Base-by-base conservation (phyloP, 2,329 filamentous ascomycete genomes). In the Cordyceps sp. region DNA sequence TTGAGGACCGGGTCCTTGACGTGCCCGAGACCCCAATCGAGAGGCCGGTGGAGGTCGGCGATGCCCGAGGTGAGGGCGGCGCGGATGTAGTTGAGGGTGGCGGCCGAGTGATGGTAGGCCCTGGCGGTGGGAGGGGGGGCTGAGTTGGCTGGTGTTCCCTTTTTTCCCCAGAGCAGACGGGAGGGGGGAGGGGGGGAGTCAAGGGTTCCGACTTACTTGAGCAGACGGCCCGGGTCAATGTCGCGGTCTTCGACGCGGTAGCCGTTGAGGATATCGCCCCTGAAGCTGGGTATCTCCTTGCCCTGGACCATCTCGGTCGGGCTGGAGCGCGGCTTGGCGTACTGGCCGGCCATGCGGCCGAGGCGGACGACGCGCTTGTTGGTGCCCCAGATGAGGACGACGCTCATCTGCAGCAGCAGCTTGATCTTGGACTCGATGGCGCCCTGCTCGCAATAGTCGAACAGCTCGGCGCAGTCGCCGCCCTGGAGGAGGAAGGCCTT, bases 391-490 rank as follows among this genome's bases (percentile, higher is more conserved):
- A 96, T 86, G 37, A 98, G 66, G 1, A 98, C 83, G 44, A 98
- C 61, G 42, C 83, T 93, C 88, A 98, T 96, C 59, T 98, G 90
- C 37, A 98, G 63, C 20, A 98, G 69, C 18, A 98, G 71, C 60
- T 96, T 96, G 55, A 96, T 84, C 64, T 96, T 98, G 39, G 83
- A 79, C 58, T 96, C 85, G 44, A 98, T 94, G 41, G 81, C 79
- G 12, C 71, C 69, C 52, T 85, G 78, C 45, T 81, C 77, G 57
- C 90, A 98, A 63, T 98, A 98, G 55, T 90, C 84, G 48, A 98
- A 98, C 9, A 96, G 69, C 61, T 98, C 90, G 13, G 90, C 90
- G 50, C 90, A 98, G 58, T 98, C 90, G 39, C 88, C 90, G 37
- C 90, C 90, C 59, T 98, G 90, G 4, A 98, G 72, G 9, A 98